Percentiles rank a stretch among this genome's conserved stretches.
phyloP scores from a whole-genome alignment of 2,329 filamentous ascomycete genomes.

The Verticillium nonalfalfae region DNA sequence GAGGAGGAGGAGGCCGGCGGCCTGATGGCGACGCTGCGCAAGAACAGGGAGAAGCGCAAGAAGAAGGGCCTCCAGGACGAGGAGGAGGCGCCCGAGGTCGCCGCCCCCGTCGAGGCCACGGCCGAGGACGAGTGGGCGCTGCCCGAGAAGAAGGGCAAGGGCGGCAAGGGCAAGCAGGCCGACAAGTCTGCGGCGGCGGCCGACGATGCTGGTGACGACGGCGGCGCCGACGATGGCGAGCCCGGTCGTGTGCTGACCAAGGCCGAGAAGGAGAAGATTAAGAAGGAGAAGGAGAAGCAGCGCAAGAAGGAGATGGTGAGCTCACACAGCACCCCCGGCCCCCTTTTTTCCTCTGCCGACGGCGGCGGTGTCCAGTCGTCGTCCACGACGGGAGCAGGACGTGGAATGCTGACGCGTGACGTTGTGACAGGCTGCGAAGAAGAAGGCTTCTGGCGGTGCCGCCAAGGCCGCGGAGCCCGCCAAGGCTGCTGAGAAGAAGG shows the following conservation, averaged over 20 bases:
- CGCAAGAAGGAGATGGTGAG: slow-evolving; percentile 92
- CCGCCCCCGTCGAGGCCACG: slow-evolving; percentile 71
- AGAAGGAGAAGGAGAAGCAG: slow-evolving; percentile 98
- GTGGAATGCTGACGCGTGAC: not conserved
- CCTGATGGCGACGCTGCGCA: slow-evolving; percentile 73
- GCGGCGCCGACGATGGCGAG: slow-evolving; percentile 41
- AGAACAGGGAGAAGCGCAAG: slow-evolving; percentile 80
- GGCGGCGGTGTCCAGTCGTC: too few species aligned
- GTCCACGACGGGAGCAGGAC: too few species aligned
- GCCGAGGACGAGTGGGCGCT: slow-evolving; percentile 82
- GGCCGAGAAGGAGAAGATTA: slow-evolving; percentile 96
- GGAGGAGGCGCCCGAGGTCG: slow-evolving; percentile 51
- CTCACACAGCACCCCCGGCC: not conserved
- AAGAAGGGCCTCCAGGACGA: slow-evolving; percentile 78
- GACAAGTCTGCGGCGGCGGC: slow-evolving; percentile 28
- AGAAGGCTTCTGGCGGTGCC: slow-evolving; percentile 47
- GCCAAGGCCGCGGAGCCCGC: slow-evolving; percentile 45
- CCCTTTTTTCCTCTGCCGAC: not conserved
- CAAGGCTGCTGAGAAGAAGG: slow-evolving; percentile 46
- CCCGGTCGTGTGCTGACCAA: slow-evolving; percentile 79
- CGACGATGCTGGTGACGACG: slow-evolving; percentile 20
- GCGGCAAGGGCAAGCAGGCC: slow-evolving; percentile 37
- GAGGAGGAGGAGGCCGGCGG: slow-evolving; percentile 58
- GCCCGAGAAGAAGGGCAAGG: slow-evolving; percentile 70
- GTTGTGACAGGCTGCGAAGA: slow-evolving; percentile 67